Conservation (phyloP, 768 basidiomycete species). For the Rhodotorula babjevae region DNA sequence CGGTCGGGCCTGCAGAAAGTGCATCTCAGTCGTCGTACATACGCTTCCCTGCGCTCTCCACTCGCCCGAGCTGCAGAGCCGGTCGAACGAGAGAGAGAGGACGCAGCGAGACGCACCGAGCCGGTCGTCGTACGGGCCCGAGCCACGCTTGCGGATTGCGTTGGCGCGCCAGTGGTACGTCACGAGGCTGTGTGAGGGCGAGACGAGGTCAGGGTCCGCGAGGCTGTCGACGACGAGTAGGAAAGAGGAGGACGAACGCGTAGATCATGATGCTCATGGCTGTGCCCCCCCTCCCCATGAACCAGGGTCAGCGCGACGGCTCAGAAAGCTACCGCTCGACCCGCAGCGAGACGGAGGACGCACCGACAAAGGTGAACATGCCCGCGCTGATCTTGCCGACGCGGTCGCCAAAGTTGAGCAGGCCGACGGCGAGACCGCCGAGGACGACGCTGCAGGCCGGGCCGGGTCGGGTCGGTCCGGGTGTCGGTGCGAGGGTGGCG, state of each 20-base stretch:
- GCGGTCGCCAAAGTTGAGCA: conserved; percentile 97
- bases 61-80: too few species aligned
- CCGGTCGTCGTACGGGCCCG: conserved; percentile 94
- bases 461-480: neutral
- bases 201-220: neutral
- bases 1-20: conserved; percentile 54
- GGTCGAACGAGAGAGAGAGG: too few species aligned
- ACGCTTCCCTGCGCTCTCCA: too few species aligned
- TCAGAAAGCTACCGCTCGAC: neutral
- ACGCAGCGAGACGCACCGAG: conserved; percentile 56
- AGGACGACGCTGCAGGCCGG: conserved; percentile 75
- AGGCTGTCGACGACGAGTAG: too few species aligned
- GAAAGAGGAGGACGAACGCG: conserved; percentile 51
- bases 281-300: conserved; percentile 46
- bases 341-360: conserved; percentile 43
- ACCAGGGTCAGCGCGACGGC: neutral
- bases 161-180: conserved; percentile 96
- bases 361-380: conserved; percentile 92
- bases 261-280: conserved; percentile 97
- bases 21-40: too few species aligned
- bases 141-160: conserved; percentile 82
- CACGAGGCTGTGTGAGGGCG: conserved; percentile 52
- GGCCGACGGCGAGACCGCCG: conserved; percentile 88
- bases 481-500: too few species aligned
- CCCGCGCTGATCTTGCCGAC: conserved; percentile 94